Percentiles rank a stretch among this genome's conserved stretches.
These are phyloP conservation scores for Gymnopilus dilepis DNA, from an alignment of 768 basidiomycete genomes.

Conservation along the genomic window DNA sequence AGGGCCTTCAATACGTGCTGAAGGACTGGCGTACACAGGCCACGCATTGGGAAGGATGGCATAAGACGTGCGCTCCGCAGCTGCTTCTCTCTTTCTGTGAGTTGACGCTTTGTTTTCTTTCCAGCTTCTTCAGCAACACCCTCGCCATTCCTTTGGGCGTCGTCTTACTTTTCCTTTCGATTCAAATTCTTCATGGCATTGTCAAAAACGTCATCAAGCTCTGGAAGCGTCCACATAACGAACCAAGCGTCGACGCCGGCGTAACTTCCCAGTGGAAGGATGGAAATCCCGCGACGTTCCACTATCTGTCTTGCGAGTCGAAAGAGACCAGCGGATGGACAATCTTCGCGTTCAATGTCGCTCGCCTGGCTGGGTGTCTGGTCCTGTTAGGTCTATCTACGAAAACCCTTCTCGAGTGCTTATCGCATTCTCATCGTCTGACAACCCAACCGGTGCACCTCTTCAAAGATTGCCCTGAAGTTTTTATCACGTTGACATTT, in stretches of 20 bases:
- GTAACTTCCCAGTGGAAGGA: not conserved
- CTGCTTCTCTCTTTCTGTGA: not conserved
- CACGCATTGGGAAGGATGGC: not conserved
- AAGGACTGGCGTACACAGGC: not conserved
- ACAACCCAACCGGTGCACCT: not conserved
- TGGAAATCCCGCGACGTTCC: slow-evolving; percentile 1
- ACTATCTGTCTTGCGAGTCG: not conserved
- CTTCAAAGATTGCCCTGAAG: not conserved
- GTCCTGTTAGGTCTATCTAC: slow-evolving; percentile 14
- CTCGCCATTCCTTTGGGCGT: slow-evolving; percentile 16
- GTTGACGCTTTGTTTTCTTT: not conserved
- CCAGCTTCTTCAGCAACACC: slow-evolving; percentile 12
- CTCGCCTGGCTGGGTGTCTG: slow-evolving; percentile 20
- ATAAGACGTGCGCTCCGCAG: not conserved
- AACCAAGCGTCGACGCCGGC: not conserved
- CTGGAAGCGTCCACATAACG: not conserved
- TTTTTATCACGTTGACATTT: slow-evolving; percentile 14
- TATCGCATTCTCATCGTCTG: not conserved
- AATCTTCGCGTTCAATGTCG: slow-evolving; percentile 18
- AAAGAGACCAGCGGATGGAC: slow-evolving; percentile 12
- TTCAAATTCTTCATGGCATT: slow-evolving; percentile 8
- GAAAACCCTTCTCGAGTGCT: slow-evolving; percentile 3
- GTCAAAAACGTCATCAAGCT: not conserved
- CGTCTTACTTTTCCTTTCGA: slow-evolving; percentile 1
- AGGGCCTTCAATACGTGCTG: not conserved